Conservation (phyloP, 2,329 filamentous ascomycete genomes). For the Colletotrichum sp. region DNA sequence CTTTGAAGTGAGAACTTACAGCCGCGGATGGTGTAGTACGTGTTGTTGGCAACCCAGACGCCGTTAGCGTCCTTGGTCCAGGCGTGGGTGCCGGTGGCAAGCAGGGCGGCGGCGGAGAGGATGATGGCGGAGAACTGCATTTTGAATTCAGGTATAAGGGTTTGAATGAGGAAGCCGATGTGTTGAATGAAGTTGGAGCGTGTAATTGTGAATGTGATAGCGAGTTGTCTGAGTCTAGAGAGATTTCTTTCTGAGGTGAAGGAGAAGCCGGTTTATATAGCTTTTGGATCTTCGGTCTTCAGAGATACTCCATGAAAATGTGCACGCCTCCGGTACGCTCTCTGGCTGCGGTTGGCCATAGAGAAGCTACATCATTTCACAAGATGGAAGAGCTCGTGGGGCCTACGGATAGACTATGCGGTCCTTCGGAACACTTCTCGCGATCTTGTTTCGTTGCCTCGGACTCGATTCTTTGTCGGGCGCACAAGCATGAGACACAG, state of each 20-base stretch:
- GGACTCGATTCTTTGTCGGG: fast-evolving
- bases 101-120: background rate
- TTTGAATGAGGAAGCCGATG: background rate
- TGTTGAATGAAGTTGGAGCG: background rate
- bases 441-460: background rate
- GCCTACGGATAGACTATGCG: background rate
- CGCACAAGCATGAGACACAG: background rate
- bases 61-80: background rate
- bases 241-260: background rate
- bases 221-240: background rate
- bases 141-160: background rate
- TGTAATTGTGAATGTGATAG: fast-evolving
- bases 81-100: background rate
- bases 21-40: background rate
- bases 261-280: background rate
- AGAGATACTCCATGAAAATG: fast-evolving
- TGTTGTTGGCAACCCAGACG: background rate
- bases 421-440: background rate
- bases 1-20: background rate
- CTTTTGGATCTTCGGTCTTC: background rate
- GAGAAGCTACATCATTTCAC: background rate
- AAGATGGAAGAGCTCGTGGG: background rate
- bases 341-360: too few species aligned
- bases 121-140: background rate
- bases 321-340: background rate